Conservation (phyloP, 1,284 basidiomycete genomes). For the Anthracocystis setariae region DNA sequence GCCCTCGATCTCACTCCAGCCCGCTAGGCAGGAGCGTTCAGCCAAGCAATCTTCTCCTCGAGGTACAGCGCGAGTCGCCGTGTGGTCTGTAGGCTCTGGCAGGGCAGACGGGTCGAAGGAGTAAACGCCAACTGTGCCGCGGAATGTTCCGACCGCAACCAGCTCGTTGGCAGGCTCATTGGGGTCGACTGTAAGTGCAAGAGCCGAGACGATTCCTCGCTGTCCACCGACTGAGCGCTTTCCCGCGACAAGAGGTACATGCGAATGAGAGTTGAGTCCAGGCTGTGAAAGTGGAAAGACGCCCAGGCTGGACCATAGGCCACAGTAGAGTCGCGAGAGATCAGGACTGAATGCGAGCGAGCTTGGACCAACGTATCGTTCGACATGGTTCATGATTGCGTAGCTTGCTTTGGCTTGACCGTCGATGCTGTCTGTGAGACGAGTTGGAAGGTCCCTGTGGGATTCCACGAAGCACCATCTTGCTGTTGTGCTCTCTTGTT, state of each 20-base stretch:
- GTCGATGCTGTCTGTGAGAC: slow-evolving; percentile 41
- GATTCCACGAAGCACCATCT: slow-evolving; percentile 58
- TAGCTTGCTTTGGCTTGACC: slow-evolving; percentile 45
- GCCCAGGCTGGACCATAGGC: slow-evolving; percentile 30
- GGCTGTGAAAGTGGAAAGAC: slow-evolving; percentile 45
- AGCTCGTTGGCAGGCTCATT: slow-evolving; percentile 30
- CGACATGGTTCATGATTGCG: slow-evolving; percentile 59
- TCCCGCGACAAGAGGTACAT: slow-evolving; percentile 22
- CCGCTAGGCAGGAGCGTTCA: slow-evolving; percentile 38
- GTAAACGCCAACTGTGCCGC: slow-evolving; percentile 54
- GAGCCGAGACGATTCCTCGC: slow-evolving; percentile 47
- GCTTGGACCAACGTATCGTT: slow-evolving; percentile 54
- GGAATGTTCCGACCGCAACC: slow-evolving; percentile 56
- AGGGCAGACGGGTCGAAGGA: slow-evolving; percentile 14
- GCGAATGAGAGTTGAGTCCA: slow-evolving; percentile 52
- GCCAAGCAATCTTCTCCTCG: slow-evolving; percentile 12
- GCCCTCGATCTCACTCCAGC: slow-evolving; percentile 56
- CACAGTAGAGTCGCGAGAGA: slow-evolving; percentile 53
- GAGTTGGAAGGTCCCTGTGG: slow-evolving; percentile 45
- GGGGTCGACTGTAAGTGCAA: slow-evolving; percentile 24
- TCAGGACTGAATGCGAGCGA: slow-evolving; percentile 52
- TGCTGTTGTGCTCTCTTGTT: background rate
- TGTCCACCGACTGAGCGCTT: slow-evolving; percentile 33
- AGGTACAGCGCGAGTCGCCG: background rate
- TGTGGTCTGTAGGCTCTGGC: slow-evolving; percentile 34